Base-by-base conservation (phyloP, 345 rosid species). In the Balakata baccata region DNA sequence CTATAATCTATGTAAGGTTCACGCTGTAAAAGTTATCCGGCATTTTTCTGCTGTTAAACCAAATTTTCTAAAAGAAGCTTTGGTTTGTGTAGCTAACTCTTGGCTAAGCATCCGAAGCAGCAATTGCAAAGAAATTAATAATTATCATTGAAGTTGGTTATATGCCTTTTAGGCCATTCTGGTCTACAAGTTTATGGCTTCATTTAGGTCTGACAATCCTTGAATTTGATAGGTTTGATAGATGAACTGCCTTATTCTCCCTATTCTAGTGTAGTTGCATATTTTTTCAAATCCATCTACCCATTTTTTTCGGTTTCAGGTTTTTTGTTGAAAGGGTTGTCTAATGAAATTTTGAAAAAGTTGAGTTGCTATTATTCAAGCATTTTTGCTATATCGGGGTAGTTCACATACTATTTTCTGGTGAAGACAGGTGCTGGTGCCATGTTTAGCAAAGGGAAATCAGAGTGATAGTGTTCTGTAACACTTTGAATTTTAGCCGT, bases 381-480 rank as follows among this genome's bases (percentile, higher is more conserved):
- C 61, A 75, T 50, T 47, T 38, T 61, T 53, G 52, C 49, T n/a
- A 68, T 12, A 50, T 64, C 20, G 54, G 66, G 25, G 47, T 65
- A 53, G 53, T 52, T 82, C 72, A 16, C 71, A 34, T 76, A 58
- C 47, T 63, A 22, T 46, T 58, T 37, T 77, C 18, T 77, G 59
- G 84, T 56, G 71, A 81, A 72, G 64, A 74, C 85, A 94, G 98
- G 98, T 92, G 78, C 98, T 94, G 75, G 97, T 92, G 80, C 98
- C 97, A 41, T 92, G 97, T 86, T 86, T 94, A 85, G 87, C 92
- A 59, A 92, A 88, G 82, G 98, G 98, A 74, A 90, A 92, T n/a
- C 82, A 90, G 85, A 75, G 97, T 94, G 81, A 94, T 94, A 98
- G 95, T 89, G 52, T 90, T 90, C 78, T 94, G 98, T 74, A 92